A percentile compares a stretch with the other conserved stretches of the same genome.
These are phyloP conservation scores for Juglanconis sp. DNA, from an alignment of 2,329 filamentous ascomycete genomes.

Conservation along the genomic window DNA sequence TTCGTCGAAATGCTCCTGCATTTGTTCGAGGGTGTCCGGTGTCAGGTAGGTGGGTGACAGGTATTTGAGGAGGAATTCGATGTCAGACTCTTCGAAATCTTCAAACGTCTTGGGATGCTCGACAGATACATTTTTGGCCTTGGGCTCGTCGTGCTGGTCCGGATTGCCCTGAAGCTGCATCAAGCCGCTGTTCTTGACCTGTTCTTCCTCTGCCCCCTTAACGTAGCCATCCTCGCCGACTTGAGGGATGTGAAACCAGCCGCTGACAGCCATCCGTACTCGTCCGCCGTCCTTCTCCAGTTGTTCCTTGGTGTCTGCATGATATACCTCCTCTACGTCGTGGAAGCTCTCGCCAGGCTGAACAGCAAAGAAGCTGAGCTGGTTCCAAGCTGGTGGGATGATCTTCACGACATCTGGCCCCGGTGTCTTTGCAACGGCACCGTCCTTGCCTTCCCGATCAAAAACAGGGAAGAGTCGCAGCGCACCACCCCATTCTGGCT, in stretches of 20 bases:
- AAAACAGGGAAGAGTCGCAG: conserved; percentile 78
- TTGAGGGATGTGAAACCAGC: conserved; percentile 98
- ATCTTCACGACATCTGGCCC: conserved; percentile 73
- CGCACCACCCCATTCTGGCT: conserved; percentile 88
- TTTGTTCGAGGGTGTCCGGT: conserved; percentile 82
- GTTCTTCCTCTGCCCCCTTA: conserved; percentile 80
- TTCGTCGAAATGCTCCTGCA: conserved; percentile 75
- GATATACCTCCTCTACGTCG: conserved; percentile 97
- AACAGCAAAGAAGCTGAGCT: conserved; percentile 96
- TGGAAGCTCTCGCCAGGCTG: conserved; percentile 99
- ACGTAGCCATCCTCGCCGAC: conserved; percentile 89
- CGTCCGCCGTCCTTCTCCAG: conserved; percentile 68
- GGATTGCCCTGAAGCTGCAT: conserved; percentile 90
- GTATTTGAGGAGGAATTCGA: conserved; percentile 88
- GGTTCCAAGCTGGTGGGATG: conserved; percentile 95
- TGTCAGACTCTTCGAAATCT: conserved; percentile 69
- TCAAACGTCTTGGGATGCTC: conserved; percentile 42
- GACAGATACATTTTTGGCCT: conserved; percentile 52
- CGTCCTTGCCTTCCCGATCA: conserved; percentile 62
- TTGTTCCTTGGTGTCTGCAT: conserved; percentile 56
- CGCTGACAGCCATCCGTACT: conserved; percentile 95
- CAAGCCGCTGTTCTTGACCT: conserved; percentile 84
- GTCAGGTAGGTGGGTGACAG: conserved; percentile 87
- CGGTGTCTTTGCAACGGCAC: conserved; percentile 75
- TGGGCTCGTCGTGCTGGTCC: conserved; percentile 82